These are phyloP conservation scores for Blastocystis sp. DNA, from an alignment of 352 stramenopile species.

Conservation along the genomic window DNA sequence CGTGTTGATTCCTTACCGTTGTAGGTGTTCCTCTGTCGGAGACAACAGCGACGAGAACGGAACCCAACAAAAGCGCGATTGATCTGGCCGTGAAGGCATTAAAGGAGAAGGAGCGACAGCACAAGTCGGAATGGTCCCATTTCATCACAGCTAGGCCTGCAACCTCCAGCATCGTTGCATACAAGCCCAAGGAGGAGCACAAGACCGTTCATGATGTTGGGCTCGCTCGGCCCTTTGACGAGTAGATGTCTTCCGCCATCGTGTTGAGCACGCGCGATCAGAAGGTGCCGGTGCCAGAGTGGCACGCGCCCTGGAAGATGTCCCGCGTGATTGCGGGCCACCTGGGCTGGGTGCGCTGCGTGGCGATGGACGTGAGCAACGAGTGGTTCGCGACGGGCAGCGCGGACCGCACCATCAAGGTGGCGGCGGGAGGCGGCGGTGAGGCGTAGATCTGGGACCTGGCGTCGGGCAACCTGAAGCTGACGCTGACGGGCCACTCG, in stretches of 20 bases:
- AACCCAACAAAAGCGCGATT: constrained; percentile 41
- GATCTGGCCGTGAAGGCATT: constrained; percentile 46
- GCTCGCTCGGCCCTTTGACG: neutral
- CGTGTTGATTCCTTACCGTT: neutral
- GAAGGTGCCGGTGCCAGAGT: constrained; percentile 88
- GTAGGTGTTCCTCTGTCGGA: constrained; percentile 45
- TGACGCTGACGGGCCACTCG: constrained; percentile 97
- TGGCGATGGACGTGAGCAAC: constrained; percentile 95
- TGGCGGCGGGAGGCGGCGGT: neutral
- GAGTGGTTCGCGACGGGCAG: constrained; percentile 95
- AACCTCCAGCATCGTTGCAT: constrained; percentile 13
- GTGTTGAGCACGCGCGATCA: constrained; percentile 28
- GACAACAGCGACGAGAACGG: neutral
- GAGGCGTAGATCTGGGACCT: constrained; percentile 85
- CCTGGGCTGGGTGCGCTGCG: constrained; percentile 89
- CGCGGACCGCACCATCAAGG: constrained; percentile 94
- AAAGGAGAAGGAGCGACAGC: constrained; percentile 27
- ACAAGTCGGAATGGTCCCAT: neutral
- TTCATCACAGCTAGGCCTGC: neutral
- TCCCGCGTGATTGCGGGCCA: constrained; percentile 86
- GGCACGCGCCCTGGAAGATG: constrained; percentile 97
- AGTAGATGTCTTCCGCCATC: neutral
- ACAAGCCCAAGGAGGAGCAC: constrained; percentile 27
- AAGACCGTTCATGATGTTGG: neutral
- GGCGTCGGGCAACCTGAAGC: constrained; percentile 90